Evolutionary conservation across 495 filamentous ascomycete genomes (phyloP).

Genomic region (Penicillium egyptiacum): DNA sequence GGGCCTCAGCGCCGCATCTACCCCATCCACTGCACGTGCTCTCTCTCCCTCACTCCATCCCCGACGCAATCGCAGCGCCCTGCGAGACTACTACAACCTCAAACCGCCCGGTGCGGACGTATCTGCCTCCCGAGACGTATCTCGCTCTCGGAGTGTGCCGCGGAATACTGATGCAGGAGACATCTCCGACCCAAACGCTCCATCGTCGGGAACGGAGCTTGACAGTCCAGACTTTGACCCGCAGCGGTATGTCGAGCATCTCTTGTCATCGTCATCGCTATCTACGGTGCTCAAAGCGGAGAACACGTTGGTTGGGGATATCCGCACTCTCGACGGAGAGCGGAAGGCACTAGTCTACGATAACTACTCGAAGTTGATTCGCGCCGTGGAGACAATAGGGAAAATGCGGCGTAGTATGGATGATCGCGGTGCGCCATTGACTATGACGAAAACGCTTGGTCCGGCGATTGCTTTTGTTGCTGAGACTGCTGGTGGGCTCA

Average conservation of each 20-base stretch:
- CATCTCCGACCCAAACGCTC: constrained; percentile 32
- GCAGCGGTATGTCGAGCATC: constrained; percentile 46
- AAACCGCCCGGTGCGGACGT: constrained; percentile 51
- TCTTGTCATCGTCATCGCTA: constrained; percentile 57
- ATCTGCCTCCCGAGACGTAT: constrained; percentile 14
- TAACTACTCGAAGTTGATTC: constrained; percentile 94
- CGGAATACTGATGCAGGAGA: constrained; percentile 42
- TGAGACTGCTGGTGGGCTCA: constrained; percentile 67
- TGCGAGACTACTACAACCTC: constrained; percentile 93
- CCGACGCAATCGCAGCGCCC: constrained; percentile 73
- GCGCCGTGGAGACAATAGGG: constrained; percentile 91
- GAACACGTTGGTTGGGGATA: constrained; percentile 63
- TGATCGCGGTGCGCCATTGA: constrained; percentile 47
- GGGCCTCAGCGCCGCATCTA: constrained; percentile 53
- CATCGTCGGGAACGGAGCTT: constrained; percentile 45
- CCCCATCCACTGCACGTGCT: constrained; percentile 46
- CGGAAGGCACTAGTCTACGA: constrained; percentile 97
- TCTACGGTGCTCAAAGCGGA: constrained; percentile 61
- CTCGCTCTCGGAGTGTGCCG: constrained; percentile 41
- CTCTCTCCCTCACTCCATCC: constrained; percentile 46
- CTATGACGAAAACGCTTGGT: constrained; percentile 63
- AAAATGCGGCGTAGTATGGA: constrained; percentile 57
- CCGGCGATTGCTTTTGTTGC: constrained; percentile 80
- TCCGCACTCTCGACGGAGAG: constrained; percentile 87
- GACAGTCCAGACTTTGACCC: constrained; percentile 49